Evolutionary conservation across 139 green algal species (phyloP).

Genomic region (Closterium sp.): DNA sequence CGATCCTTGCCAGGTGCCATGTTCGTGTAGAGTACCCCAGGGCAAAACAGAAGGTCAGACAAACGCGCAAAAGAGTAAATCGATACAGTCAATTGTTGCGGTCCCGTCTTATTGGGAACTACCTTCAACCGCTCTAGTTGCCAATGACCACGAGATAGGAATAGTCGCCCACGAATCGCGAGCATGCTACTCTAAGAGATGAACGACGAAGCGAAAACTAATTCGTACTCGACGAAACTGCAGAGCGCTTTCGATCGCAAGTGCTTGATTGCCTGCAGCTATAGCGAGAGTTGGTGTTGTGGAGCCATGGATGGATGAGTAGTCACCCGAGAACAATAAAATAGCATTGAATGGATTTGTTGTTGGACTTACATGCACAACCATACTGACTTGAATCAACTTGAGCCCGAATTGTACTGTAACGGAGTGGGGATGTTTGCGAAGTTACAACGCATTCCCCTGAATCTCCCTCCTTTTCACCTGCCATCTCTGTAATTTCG

Average conservation of each 20-base stretch:
- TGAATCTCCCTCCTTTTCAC: no score
- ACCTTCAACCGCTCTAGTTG: neutral
- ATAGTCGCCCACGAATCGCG: neutral
- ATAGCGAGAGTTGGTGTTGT: no score
- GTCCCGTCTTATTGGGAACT: neutral
- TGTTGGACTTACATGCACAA: neutral
- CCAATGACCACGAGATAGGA: neutral
- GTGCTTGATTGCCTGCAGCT: no score
- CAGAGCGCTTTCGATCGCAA: no score
- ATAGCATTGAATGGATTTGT: no score
- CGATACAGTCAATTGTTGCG: neutral
- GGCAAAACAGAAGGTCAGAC: neutral
- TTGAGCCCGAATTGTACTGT: neutral
- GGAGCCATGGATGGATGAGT: no score
- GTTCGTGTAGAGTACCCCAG: neutral
- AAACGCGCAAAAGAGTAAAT: neutral
- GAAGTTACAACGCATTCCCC: no score
- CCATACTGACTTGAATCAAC: neutral
- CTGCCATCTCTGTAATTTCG: neutral
- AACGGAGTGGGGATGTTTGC: no score
- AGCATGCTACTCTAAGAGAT: neutral
- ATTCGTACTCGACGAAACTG: no score
- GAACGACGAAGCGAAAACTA: neutral
- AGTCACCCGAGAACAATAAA: no score
- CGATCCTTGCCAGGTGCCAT: neutral